Conservation (phyloP, 176 grass and related monocot genomes). For the Oryza punctata region DNA sequence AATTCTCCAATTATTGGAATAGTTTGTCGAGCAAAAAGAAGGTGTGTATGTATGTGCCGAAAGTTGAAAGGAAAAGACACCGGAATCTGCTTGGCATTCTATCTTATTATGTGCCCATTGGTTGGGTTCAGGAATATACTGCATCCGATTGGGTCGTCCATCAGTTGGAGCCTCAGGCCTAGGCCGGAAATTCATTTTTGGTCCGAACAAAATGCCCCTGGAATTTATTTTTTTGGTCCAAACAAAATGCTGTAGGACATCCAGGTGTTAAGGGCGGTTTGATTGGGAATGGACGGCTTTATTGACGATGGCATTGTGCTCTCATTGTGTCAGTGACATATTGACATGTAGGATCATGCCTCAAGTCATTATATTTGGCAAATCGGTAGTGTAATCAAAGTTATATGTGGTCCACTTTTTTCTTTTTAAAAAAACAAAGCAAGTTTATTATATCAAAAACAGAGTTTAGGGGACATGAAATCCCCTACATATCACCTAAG, state of each 20-base stretch:
- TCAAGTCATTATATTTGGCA: not conserved
- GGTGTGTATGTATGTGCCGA: not conserved
- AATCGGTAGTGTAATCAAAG: not conserved
- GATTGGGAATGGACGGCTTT: not conserved
- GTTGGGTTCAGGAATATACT: conserved; percentile 2
- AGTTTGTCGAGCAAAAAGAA: conserved; percentile 7
- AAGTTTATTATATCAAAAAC: too few species aligned
- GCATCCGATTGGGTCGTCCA: not conserved
- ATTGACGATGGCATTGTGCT: not conserved
- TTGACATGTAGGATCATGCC: too few species aligned
- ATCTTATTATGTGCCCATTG: not conserved
- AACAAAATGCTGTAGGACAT: not conserved
- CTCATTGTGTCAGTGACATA: too few species aligned
- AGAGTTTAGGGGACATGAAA: too few species aligned
- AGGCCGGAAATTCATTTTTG: not conserved
- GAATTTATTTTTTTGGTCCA: not conserved
- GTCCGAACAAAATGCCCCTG: not conserved
- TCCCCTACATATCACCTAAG: too few species aligned
- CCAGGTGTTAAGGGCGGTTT: not conserved
- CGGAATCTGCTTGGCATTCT: not conserved
- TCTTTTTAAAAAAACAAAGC: too few species aligned
- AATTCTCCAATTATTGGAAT: not conserved
- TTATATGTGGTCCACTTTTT: not conserved
- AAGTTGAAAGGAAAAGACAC: not conserved
- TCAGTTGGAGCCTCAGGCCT: not conserved